Evolutionary conservation across 2,329 filamentous ascomycete genomes (phyloP), one percentile per base, ranked within the genome.

Genomic region (Monilinia laxa): DNA sequence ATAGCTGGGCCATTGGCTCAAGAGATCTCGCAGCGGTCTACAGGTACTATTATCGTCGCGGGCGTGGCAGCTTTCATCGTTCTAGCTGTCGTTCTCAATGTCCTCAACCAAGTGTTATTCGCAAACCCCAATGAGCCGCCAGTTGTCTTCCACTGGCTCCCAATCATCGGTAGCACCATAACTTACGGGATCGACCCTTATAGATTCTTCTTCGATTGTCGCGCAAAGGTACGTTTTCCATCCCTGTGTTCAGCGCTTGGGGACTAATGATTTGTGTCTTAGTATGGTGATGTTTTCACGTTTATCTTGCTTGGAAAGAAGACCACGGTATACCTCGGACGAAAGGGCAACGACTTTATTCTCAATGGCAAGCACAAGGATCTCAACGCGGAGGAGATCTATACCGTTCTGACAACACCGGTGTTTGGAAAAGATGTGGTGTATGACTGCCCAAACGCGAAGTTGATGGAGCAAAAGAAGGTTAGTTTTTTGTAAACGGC

Each of bases 401-500:
- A 96, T 80, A 89, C 86, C 65, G 89, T 91, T 66, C 83, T 97
- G 69, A 88, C 85, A 9, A 87, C 85, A 28, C 86, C 86, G 31
- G 86, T 88, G 58, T 96, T 96, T 76, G 92, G 92, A 72, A 88
- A 87, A 73, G 89, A 93, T 80, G 92, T 96, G 35, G 91, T 96
- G 64, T 96, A 96, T 77, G 92, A 96, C 77, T 95, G 92, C 80
- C 91, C 92, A 53, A 96, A 96, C 77, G 84, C 91, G 67, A 96
- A 96, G 80, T 85, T 96, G 76, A 96, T 96, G 92, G 92, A 96
- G 81, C 92, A 96, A 83, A 96, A 96, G 83, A 95, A 94, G 87
- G 91, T 93, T 77, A 70, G 79, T 49, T 3, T 35, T 14, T 40
- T 4, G 14, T 9, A 38, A n/a, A n/a, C n/a, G 31, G 20, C 18